Percentiles rank a stretch among this genome's conserved stretches.
Conservation (phyloP, 208 protist species). For the Angomonas ambiguus region DNA sequence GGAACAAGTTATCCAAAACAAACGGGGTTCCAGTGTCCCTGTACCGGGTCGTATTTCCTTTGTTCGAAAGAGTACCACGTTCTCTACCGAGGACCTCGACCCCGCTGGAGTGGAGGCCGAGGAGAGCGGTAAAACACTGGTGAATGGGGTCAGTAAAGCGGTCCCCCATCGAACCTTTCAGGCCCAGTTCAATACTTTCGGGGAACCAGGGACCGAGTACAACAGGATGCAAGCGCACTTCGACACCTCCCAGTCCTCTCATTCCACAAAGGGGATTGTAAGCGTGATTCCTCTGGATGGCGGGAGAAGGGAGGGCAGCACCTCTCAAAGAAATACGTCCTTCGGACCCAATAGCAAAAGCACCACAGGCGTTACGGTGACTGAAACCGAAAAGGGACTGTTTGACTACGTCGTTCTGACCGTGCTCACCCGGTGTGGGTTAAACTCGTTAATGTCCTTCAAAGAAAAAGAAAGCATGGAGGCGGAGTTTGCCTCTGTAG, state of each 20-base stretch:
- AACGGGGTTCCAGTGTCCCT: background rate
- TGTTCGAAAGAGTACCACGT: background rate
- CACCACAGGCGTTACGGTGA: background rate
- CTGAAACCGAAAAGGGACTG: background rate
- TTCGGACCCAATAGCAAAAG: background rate
- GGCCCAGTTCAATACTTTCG: background rate
- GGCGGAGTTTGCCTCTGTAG: background rate
- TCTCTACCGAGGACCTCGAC: background rate
- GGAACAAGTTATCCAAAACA: conserved; percentile 5
- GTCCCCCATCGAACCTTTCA: background rate
- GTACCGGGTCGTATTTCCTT: background rate
- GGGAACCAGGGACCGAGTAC: background rate
- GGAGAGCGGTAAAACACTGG: background rate
- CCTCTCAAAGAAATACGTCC: too few species aligned
- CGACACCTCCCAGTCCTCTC: background rate
- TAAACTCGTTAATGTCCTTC: background rate
- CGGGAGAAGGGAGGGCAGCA: background rate
- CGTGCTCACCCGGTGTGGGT: background rate
- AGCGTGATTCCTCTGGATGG: background rate
- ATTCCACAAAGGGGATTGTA: background rate
- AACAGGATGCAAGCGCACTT: background rate
- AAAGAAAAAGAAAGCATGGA: background rate
- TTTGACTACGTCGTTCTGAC: background rate
- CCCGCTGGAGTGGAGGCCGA: background rate
- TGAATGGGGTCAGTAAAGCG: background rate